phyloP scores from a whole-genome alignment of 2,329 filamentous ascomycete genomes.

The Stromatinia cepivora region DNA sequence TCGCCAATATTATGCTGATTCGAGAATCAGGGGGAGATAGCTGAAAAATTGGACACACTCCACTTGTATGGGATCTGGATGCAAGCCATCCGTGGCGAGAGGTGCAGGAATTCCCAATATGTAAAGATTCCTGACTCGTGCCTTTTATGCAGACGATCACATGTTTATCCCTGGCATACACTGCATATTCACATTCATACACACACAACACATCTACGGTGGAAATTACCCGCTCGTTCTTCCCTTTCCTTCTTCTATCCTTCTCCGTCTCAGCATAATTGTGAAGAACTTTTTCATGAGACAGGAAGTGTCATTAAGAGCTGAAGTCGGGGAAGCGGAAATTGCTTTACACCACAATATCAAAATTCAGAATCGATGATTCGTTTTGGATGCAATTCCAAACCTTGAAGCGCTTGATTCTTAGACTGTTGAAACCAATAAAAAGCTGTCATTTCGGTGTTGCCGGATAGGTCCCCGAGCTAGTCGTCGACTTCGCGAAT shows the following conservation, averaged over 20 bases:
- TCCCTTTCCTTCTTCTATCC: background rate
- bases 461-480: background rate
- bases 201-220: background rate
- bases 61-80: conserved; percentile 19
- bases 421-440: background rate
- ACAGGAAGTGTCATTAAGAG: background rate
- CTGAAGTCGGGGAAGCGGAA: background rate
- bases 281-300: background rate
- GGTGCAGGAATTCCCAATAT: conserved; percentile 17
- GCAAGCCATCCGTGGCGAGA: conserved; percentile 7
- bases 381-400: background rate
- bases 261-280: background rate
- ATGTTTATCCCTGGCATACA: conserved; percentile 6
- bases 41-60: background rate
- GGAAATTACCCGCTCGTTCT: background rate
- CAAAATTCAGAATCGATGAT: background rate
- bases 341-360: background rate
- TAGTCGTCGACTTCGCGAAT: background rate
- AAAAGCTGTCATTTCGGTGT: background rate
- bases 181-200: background rate
- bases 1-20: conserved; percentile 12
- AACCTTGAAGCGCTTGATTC: conserved; percentile 1
- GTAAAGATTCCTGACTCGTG: conserved; percentile 17
- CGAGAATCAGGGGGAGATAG: conserved; percentile 13
- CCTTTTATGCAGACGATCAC: conserved; percentile 13